Base-by-base conservation (phyloP, 306 rosid species). In the Malus sieversii region DNA sequence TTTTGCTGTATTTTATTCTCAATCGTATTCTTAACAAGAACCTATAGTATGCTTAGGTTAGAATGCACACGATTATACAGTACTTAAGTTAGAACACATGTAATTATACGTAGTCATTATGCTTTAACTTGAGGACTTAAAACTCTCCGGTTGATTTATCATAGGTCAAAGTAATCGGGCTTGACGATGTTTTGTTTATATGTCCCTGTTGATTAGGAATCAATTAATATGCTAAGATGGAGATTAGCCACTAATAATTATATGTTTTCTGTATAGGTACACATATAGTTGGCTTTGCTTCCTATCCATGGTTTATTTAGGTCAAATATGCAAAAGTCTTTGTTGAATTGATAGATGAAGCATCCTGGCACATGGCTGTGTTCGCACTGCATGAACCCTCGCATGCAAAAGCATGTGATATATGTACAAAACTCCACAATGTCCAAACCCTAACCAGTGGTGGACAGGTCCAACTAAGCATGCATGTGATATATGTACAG, bases 341-440 rank as follows among this genome's bases (percentile, higher is more conserved):
- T 11, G 18, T 27, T n/a, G 11, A 60, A 51, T 25, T 74, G 25
- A 11, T n/a, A 14, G 22, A 80, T 33, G 82, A 83, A 83, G 79
- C 48, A 66, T 77, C 87, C 81, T 13, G 16, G 73, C 83, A 84
- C 73, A 75, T 74, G 77, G 58, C 79, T 20, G 11, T 82, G 82
- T 75, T 85, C 83, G 45, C 72, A 76, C 77, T 61, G 75, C 63
- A 33, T 51, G 65, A 14, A 35, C 11, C 13, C 64, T 45, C 57
- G 57, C 67, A 27, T 48, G 70, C 81, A 18, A 16, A 25, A 65
- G 66, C 63, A 75, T 78, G 73, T 29, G 19, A 29, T 6, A 15
- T 12, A 14, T 53, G 9, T 32, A 4, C 10, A 25, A 11, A 65
- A 79, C 65, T 38, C 48, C 30, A 44, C 68, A 55, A 6, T 15